Percentiles rank a stretch among this genome's conserved stretches.
Evolutionary conservation across 345 rosid genomes (phyloP).

Genomic region (Abelmoschus esculentus): DNA sequence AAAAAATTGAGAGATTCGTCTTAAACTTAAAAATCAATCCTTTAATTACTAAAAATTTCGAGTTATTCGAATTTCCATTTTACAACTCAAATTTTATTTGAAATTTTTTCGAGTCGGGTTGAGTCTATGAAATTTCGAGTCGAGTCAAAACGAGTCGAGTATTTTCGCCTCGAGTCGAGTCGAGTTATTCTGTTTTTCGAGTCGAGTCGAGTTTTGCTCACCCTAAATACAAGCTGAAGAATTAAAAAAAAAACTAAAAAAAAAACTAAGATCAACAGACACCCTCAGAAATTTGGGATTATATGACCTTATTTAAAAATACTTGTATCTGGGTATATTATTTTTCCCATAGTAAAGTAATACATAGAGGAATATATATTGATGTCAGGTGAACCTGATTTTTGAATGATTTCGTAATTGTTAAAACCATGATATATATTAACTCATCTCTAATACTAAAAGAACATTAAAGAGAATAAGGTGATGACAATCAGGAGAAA

Average conservation of each 20-base stretch:
- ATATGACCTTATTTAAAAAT: not conserved
- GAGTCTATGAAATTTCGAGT: no score
- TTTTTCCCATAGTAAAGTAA: not conserved
- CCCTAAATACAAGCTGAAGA: not conserved
- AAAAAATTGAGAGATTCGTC: no score
- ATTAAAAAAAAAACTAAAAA: not conserved
- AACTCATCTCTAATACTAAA: not conserved
- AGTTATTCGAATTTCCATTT: no score
- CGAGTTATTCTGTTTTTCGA: no score
- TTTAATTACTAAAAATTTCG: no score
- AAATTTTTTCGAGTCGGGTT: no score
- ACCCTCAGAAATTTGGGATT: not conserved
- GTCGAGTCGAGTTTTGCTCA: no score
- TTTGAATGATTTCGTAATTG: not conserved
- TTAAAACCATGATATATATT: not conserved
- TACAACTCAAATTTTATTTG: no score
- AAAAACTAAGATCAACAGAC: not conserved
- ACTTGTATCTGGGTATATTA: not conserved
- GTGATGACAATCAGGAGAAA: not conserved
- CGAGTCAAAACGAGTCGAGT: no score
- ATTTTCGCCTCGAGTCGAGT: no score
- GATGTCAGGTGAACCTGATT: not conserved
- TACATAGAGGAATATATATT: not conserved
- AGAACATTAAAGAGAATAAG: not conserved
- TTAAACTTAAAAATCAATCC: no score